Evolutionary conservation across 2,329 filamentous ascomycete species (phyloP), one percentile per base, ranked within the genome.

Genomic region (Aspergillus sojae): DNA sequence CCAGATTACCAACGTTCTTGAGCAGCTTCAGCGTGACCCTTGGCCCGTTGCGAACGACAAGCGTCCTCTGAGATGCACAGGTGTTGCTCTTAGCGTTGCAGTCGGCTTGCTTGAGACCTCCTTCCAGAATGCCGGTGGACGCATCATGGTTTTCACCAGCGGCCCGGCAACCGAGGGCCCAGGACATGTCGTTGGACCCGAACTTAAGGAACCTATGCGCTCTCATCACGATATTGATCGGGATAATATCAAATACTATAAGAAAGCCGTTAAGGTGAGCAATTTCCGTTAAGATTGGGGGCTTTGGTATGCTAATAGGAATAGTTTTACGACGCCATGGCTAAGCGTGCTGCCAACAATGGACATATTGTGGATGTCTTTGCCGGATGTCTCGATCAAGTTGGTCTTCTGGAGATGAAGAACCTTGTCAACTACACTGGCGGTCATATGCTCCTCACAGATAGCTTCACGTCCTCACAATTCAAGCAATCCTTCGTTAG

Each of bases 191-290:
- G 95, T 99, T 75, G 94, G 94, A 2, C 92, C 95, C 28, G 95
- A 99, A 80, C 83, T 99, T 68, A 91, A 94, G 77, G 95, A 99
- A 78, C 93, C 96, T 11, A 98, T 99, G 69, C 91, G 95, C 75
- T 98, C 94, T 48, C 95, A 99, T 81, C 95, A 99, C 80, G 95
- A 99, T 74, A 99, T 99, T 78, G 95, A 99, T 77, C 89, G 94
- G 62, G 95, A 99, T 79, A 97, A 97, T 77, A 96, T 97, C 82
- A 99, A 99, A 80, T 97, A 98, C 81, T 98, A 96, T 83, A 99
- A 99, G 85, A 99, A 99, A 82, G 95, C 95, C 26, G 81, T 97
- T 57, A 99, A 98, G 88, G 91, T 93, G 78, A 63, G 83, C 57
- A 48, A 16, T 23, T 26, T 14, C n/a, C 41, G 39, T 60, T 34